Evolutionary conservation across 1,284 basidiomycete genomes (phyloP).

Genomic region (Anthracocystis panici-leucophaei): DNA sequence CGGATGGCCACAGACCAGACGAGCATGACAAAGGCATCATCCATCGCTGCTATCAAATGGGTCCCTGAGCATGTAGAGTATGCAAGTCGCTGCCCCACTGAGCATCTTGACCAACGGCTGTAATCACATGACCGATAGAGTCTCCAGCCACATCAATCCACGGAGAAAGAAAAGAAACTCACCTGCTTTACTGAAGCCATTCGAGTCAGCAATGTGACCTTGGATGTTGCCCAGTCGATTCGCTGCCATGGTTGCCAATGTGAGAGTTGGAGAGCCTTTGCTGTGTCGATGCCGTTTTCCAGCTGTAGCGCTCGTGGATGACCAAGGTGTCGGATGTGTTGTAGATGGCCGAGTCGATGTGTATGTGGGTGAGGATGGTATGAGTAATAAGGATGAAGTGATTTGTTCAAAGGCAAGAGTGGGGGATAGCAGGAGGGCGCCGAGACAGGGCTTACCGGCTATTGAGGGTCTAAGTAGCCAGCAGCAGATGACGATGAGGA

Average conservation of each 20-base stretch:
- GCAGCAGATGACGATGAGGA: slow-evolving; percentile 8
- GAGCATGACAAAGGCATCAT: neutral
- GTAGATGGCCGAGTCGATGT: neutral
- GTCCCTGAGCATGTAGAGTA: neutral
- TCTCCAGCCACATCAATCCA: too few species aligned
- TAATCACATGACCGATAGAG: too few species aligned
- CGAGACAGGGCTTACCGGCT: slow-evolving; percentile 7
- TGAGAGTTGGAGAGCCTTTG: too few species aligned
- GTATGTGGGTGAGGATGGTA: neutral
- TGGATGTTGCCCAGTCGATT: slow-evolving; percentile 52
- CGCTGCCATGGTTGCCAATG: slow-evolving; percentile 39
- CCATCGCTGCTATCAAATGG: too few species aligned
- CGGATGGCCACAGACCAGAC: slow-evolving; percentile 1
- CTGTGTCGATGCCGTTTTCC: neutral
- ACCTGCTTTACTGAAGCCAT: slow-evolving; percentile 49
- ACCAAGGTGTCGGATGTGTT: neutral
- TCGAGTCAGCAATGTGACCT: slow-evolving; percentile 44
- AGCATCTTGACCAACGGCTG: too few species aligned
- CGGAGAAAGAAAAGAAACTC: slow-evolving; percentile 14
- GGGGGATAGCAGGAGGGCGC: too few species aligned
- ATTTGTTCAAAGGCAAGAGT: too few species aligned
- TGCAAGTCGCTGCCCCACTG: neutral
- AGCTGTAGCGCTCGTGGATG: neutral
- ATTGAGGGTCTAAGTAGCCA: slow-evolving; percentile 8
- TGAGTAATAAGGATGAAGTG: slow-evolving; percentile 6